Base-by-base conservation (phyloP, 352 stramenopile species). In the Thraustotheca clavata region DNA sequence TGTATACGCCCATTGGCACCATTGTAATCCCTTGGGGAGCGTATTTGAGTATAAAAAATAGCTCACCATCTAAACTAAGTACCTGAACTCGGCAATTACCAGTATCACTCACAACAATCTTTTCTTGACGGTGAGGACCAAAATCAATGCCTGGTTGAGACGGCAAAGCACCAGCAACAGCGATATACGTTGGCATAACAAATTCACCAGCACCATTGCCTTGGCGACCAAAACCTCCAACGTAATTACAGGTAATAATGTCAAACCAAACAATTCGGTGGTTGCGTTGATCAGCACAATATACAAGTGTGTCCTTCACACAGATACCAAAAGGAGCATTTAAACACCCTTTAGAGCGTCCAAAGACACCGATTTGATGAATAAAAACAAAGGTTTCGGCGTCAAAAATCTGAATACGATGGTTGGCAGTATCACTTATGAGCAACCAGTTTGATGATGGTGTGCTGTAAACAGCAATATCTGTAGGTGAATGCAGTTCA, bases 181-280 rank as follows among this genome's bases (percentile, higher is more conserved):
- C 43, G 24, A 52, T 14, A 18, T 52, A 52, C 43, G 43, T 52
- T 9, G 43, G 43, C 31, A 52, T 24, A 18, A 31, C 43, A 24
- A 52, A 52, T 31, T 52, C 43, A 7, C 43, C 43, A 2, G 43
- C 24, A 6, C n/a, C 9, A 31, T 11, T 52, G 43, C 43, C 43
- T 18, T 20, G 34, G 24, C 9, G 3, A 11, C 43, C 43, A 52
- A 11, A 52, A 2, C 9, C 34, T 11, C 43, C 43, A 31, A 52
- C 2, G 9, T 9, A 18, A 32, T 39, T 59, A 36, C 5, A 38
- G 38, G 47, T 67, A 11, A 26, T 4, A 8, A 90, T 35, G 36
- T 86, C 72, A 29, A 86, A 88, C 0, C 83, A 54, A 67, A 87
- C 77, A 6, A 90, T 39, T 26, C 79, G 79, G 55, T 90, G 80